phyloP scores from a whole-genome alignment of 805 yeast genomes.

The Ogataea haglerorum region DNA sequence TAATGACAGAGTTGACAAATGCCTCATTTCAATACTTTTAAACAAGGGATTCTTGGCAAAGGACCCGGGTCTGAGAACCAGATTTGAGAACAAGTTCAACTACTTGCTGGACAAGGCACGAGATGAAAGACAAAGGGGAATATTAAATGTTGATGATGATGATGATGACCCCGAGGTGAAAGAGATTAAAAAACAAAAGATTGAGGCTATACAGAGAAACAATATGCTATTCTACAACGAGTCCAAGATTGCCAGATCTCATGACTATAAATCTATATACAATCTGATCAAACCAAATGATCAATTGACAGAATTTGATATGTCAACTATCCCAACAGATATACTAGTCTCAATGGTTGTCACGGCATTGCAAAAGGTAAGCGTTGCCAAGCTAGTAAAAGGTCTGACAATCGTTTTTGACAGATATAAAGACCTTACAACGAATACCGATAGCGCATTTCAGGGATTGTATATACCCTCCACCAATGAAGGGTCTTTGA shows the following conservation, averaged over 20 bases:
- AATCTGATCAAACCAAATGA: conserved; percentile 60
- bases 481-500: conserved; percentile 10
- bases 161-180: conserved; percentile 22
- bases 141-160: conserved; percentile 34
- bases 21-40: conserved; percentile 31
- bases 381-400: conserved; percentile 49
- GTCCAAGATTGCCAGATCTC: conserved; percentile 35
- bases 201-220: conserved; percentile 19
- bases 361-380: conserved; percentile 58
- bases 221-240: conserved; percentile 27
- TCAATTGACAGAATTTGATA: conserved; percentile 63
- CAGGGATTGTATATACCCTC: conserved; percentile 3
- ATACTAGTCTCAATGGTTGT: conserved; percentile 62
- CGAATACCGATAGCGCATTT: conserved; percentile 10
- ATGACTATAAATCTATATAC: conserved; percentile 61
- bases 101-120: conserved; percentile 29
- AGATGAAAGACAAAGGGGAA: conserved; percentile 29
- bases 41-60: conserved; percentile 33
- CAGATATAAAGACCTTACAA: conserved; percentile 42
- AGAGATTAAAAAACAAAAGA: conserved; percentile 23
- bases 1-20: conserved; percentile 36
- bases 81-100: conserved; percentile 34
- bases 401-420: conserved; percentile 69
- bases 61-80: conserved; percentile 28
- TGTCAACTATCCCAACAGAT: conserved; percentile 62